A percentile compares a stretch with the other conserved stretches of the same genome.
These are phyloP conservation scores for Linum trigynum DNA, from an alignment of 345 rosid genomes.

Conservation along the genomic window DNA sequence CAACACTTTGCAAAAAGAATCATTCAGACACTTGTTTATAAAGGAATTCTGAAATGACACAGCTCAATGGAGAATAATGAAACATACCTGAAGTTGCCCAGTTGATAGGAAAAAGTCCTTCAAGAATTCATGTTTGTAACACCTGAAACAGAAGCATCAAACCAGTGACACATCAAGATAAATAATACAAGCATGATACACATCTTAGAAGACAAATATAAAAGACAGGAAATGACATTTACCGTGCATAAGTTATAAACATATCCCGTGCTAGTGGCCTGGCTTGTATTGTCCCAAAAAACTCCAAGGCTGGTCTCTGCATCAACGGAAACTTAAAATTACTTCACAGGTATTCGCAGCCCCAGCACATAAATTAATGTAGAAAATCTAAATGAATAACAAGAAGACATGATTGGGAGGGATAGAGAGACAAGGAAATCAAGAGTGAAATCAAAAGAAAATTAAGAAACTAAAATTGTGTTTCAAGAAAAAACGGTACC, in stretches of 20 bases:
- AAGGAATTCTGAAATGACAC: not conserved
- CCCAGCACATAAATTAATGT: not conserved
- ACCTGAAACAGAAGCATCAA: conserved; percentile 38
- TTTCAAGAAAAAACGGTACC: conserved; percentile 28
- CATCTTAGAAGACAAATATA: not conserved
- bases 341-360: not conserved
- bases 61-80: conserved; percentile 8
- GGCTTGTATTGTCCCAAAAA: conserved; percentile 83
- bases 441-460: not conserved
- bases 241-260: conserved; percentile 73
- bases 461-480: no score
- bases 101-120: conserved; percentile 88
- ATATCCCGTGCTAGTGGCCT: conserved; percentile 78
- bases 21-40: not conserved
- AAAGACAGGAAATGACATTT: conserved; percentile 3
- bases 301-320: conserved; percentile 80
- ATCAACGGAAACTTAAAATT: conserved; percentile 18
- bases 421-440: not conserved
- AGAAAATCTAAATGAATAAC: no score
- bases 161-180: conserved; percentile 1
- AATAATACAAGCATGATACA: not conserved
- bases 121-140: conserved; percentile 74
- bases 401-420: not conserved
- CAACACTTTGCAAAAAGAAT: conserved; percentile 1
- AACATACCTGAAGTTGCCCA: conserved; percentile 84